Evolutionary conservation across 1,139 yeast species (phyloP), one percentile per base, ranked within the genome.

Genomic region (Yamadazyma atlantica): DNA sequence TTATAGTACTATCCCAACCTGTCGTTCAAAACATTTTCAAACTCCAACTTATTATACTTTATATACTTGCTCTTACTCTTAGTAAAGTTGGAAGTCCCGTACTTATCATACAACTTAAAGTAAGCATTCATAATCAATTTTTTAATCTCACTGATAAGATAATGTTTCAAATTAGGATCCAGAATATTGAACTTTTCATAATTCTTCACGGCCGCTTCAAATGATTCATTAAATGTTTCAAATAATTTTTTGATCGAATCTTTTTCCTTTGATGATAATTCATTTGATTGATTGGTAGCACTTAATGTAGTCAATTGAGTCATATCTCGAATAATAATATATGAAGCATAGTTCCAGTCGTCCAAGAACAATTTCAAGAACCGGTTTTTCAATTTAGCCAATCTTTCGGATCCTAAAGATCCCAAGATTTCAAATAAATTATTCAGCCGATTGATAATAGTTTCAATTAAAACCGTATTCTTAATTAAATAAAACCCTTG

Each of bases 201-300:
- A 41, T 75, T 75, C 35, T 73, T 70, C 17, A 85, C 71, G 32
- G 92, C 75, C 36, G 78, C 83, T 43, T 88, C 96, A 55, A 88
- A 85, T 37, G 90, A 87, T 22, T 80, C 80, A 53, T 92, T 90
- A 64, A 92, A 90, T 40, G 69, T 78, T 48, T 75, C 78, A 66
- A 89, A 90, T 54, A 87, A 81, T 43, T 92, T 97, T 55, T 92
- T 94, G 41, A 90, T 80, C 40, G 75, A 79, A 37, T 89, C 97
- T 45, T 81, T 80, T 48, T 90, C 95, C 54, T 89, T 90, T 25
- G 78, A 73, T 3, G 80, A 62, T 40, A 67, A 45, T 35, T 60
- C 52, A 12, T 34, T 36, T 3, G 42, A 33, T 28, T 39, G 46
- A 31, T 47, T 46, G 4, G 60, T 46, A 14, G 69, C 64, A 35